Conservation (phyloP, 2,329 filamentous ascomycete genomes). For the Trichoderma polysporum region DNA sequence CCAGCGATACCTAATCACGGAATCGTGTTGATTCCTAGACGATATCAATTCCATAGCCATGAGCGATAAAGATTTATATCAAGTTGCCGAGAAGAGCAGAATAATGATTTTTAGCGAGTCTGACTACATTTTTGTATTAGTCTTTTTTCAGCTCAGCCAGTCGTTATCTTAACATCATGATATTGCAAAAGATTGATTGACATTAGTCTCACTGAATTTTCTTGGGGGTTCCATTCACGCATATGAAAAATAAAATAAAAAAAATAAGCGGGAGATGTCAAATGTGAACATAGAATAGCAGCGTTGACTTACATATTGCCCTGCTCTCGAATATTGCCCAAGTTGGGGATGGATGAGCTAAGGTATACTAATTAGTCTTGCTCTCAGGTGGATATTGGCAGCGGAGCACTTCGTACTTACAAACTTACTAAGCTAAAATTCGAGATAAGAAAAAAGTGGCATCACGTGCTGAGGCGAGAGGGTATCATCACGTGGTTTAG, state of each 20-base stretch:
- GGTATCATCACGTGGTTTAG: conserved; percentile 36
- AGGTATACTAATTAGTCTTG: not conserved
- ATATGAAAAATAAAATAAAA: too few relatives aligned
- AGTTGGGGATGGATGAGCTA: not conserved
- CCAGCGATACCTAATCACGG: conserved; percentile 1
- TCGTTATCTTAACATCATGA: not conserved
- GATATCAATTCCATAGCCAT: not conserved
- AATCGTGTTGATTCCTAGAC: not conserved
- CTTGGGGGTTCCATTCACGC: too few relatives aligned
- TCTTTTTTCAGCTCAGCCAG: not conserved
- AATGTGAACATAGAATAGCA: not conserved
- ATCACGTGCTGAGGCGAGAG: conserved; percentile 21
- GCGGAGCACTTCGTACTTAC: not conserved
- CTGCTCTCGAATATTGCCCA: not conserved
- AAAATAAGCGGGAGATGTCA: too few relatives aligned
- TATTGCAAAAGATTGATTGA: not conserved
- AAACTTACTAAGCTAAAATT: not conserved
- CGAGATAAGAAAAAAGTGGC: not conserved
- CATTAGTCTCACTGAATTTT: not conserved
- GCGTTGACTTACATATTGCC: not conserved
- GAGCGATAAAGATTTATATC: not conserved
- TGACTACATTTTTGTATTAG: conserved; percentile 1
- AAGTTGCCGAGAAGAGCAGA: not conserved
- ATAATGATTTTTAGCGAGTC: not conserved
- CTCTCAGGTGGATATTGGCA: not conserved